These are phyloP conservation scores for Knoxdaviesia capensis DNA, from an alignment of 2,329 filamentous ascomycete species.

Conservation along the genomic window DNA sequence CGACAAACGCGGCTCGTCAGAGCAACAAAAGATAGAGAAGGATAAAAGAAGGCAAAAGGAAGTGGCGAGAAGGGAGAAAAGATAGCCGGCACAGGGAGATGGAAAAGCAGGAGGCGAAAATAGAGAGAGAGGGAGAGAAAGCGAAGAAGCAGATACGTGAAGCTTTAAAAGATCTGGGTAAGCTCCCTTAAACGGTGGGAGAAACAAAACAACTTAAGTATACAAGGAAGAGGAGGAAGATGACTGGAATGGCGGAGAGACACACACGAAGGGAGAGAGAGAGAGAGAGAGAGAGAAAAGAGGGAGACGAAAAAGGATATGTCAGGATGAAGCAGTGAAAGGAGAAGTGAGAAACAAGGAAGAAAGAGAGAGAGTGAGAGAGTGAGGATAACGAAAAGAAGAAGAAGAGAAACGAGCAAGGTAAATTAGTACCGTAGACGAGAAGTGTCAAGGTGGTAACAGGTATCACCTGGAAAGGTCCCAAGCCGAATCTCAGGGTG, in stretches of 20 bases:
- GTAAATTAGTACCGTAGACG: neutral
- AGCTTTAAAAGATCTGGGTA: neutral
- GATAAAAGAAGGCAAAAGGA: neutral
- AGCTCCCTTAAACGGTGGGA: neutral
- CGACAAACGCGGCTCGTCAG: no score
- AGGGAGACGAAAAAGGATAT: neutral
- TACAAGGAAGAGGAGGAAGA: neutral
- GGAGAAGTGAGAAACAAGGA: constrained; percentile 1
- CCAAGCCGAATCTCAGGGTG: neutral
- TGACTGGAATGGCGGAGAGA: neutral
- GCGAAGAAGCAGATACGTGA: neutral
- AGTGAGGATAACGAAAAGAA: neutral
- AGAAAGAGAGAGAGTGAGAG: neutral
- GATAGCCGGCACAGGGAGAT: neutral
- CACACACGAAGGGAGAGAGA: neutral
- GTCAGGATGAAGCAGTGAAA: neutral
- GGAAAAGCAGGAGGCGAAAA: neutral
- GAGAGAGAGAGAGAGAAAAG: neutral
- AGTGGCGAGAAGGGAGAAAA: neutral
- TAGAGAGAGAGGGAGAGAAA: neutral
- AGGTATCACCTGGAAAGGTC: neutral
- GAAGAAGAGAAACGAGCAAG: neutral
- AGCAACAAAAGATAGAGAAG: neutral
- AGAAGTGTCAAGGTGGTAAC: neutral
- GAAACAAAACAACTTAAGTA: neutral